Conservation (phyloP, 2,329 filamentous ascomycete species). For the Pseudogymnoascus pannorum region DNA sequence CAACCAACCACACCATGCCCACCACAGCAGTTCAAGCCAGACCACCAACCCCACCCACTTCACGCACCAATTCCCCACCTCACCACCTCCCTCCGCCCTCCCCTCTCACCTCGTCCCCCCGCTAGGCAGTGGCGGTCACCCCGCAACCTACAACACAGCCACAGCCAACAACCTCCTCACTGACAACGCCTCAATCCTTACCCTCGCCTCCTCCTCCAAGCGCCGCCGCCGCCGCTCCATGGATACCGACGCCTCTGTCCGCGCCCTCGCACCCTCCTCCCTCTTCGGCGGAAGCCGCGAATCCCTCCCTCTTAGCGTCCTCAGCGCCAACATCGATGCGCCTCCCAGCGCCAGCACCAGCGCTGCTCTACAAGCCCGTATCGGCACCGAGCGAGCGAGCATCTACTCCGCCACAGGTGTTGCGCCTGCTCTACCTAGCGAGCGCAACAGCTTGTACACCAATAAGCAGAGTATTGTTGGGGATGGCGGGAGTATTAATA, state of each 20-base stretch:
- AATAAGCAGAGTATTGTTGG: slow-evolving; percentile 42
- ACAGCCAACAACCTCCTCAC: slow-evolving; percentile 76
- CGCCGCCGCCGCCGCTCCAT: slow-evolving; percentile 68
- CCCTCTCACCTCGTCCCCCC: slow-evolving; percentile 58
- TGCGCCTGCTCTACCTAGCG: slow-evolving; percentile 58
- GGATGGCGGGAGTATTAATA: slow-evolving; percentile 72
- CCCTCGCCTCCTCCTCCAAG: slow-evolving; percentile 75
- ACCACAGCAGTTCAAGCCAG: slow-evolving; percentile 21
- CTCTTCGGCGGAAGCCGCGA: slow-evolving; percentile 77
- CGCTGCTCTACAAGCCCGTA: slow-evolving; percentile 46
- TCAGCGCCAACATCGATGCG: slow-evolving; percentile 62
- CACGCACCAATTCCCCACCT: slow-evolving; percentile 56
- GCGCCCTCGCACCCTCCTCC: slow-evolving; percentile 74
- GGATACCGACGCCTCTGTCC: slow-evolving; percentile 79
- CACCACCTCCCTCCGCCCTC: slow-evolving; percentile 62
- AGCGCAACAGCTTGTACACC: slow-evolving; percentile 76
- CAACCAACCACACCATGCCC: slow-evolving; percentile 39
- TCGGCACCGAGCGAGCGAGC: slow-evolving; percentile 59
- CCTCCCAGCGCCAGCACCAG: slow-evolving; percentile 40
- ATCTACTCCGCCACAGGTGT: slow-evolving; percentile 73
- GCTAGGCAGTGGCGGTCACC: slow-evolving; percentile 41
- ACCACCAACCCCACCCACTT: slow-evolving; percentile 45
- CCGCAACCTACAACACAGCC: slow-evolving; percentile 67
- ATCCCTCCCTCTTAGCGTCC: slow-evolving; percentile 68
- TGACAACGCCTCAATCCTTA: slow-evolving; percentile 81